Conservation (phyloP, 2,329 filamentous ascomycete species). For the Alternaria hordeiaustralica region DNA sequence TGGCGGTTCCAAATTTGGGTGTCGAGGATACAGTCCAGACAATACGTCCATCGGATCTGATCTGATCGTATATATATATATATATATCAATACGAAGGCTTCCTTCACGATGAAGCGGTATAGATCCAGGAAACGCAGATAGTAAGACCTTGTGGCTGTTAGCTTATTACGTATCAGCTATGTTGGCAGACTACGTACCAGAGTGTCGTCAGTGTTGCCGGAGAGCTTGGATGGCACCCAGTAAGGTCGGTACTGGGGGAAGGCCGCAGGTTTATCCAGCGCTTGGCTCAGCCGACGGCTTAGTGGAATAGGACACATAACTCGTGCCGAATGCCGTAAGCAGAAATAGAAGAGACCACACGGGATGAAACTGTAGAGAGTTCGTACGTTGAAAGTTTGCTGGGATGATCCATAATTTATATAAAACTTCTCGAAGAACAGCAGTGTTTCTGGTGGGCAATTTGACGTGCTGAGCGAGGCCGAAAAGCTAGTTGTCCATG, state of each 20-base stretch:
- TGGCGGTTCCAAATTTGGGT: not conserved
- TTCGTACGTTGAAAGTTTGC: not conserved
- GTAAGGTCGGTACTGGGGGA: too few relatives aligned
- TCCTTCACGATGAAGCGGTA: not conserved
- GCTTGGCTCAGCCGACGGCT: too few relatives aligned
- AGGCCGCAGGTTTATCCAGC: too few relatives aligned
- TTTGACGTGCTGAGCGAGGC: not conserved
- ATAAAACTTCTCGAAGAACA: not conserved
- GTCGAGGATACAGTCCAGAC: not conserved
- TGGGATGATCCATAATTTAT: not conserved
- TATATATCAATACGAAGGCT: too few relatives aligned
- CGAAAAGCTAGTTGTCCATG: rapidly evolving
- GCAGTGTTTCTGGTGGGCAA: not conserved
- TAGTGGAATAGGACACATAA: too few relatives aligned
- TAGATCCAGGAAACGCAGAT: not conserved
- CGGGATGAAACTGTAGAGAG: too few relatives aligned
- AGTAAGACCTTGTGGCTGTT: not conserved
- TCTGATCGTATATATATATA: too few relatives aligned
- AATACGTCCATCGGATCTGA: too few relatives aligned
- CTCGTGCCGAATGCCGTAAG: too few relatives aligned
- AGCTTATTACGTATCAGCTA: not conserved
- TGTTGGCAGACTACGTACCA: not conserved
- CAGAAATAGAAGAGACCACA: too few relatives aligned
- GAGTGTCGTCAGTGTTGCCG: too few relatives aligned
- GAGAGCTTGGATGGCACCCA: too few relatives aligned